These are phyloP conservation scores for Beauveria sp. DNA, from an alignment of 2,329 filamentous ascomycete species.

Conservation along the genomic window DNA sequence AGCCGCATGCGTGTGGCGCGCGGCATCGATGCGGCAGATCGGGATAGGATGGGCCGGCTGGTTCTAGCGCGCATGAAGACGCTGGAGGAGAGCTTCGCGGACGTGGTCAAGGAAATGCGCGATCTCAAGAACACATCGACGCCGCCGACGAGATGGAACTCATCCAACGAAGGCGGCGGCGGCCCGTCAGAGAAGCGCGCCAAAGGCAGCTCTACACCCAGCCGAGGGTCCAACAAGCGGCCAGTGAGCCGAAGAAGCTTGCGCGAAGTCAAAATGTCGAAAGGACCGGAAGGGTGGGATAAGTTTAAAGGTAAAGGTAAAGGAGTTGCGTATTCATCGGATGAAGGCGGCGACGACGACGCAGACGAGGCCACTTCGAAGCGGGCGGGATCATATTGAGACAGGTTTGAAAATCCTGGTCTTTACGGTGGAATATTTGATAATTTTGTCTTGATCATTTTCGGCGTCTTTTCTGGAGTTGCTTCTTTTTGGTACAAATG, in stretches of 20 bases:
- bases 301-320: slow-evolving; percentile 36
- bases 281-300: slow-evolving; percentile 25
- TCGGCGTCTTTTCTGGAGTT: background rate
- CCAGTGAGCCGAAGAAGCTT: slow-evolving; percentile 33
- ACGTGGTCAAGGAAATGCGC: slow-evolving; percentile 76
- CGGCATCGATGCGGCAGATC: slow-evolving; percentile 34
- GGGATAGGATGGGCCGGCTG: slow-evolving; percentile 67
- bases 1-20: slow-evolving; percentile 41
- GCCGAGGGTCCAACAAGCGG: slow-evolving; percentile 22
- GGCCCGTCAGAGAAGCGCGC: slow-evolving; percentile 27
- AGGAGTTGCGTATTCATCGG: slow-evolving; percentile 30
- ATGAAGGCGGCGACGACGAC: slow-evolving; percentile 26
- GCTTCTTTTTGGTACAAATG: background rate
- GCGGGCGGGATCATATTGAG: slow-evolving; percentile 37
- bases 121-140: slow-evolving; percentile 45
- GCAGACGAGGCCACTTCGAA: slow-evolving; percentile 21
- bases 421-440: background rate
- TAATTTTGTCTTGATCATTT: background rate
- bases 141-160: slow-evolving; percentile 43
- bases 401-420: background rate
- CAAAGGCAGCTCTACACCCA: slow-evolving; percentile 18
- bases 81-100: slow-evolving; percentile 81
- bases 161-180: slow-evolving; percentile 30
- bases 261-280: slow-evolving; percentile 27
- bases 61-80: slow-evolving; percentile 89